Base-by-base conservation (phyloP, 139 green algal genomes). In the Volvox africanus region DNA sequence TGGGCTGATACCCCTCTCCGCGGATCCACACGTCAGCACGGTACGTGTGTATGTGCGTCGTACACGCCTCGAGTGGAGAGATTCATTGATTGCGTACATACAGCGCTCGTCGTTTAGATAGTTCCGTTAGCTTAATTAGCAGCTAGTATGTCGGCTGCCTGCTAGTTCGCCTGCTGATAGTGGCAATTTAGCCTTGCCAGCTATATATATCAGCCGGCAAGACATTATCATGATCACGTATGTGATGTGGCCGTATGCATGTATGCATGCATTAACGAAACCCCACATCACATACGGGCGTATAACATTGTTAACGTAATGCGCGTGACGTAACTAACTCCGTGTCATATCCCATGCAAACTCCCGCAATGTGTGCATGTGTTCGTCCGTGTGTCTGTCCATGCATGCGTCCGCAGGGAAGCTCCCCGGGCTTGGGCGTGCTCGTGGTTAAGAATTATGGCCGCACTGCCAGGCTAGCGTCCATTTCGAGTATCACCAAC, bases 21-120 rank as follows among this genome's bases (percentile, higher is more conserved):
- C 36, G 2, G 79, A 84, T 50, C 79, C 79, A 24, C 79, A 84
- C 79, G 26, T 84, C 36, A 84, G 79, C 79, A 84, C 37, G 79
- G 79, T 84, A 68, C 2, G 79, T 69, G 35, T 17, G 24, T 67
- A n/a, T 32, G 5, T 82, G 32, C 17, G 76, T 61, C n/a, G n/a
- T n/a, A n/a, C n/a, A n/a, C n/a, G n/a, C n/a, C n/a, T n/a, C n/a
- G n/a, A n/a, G n/a, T n/a, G n/a, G n/a, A n/a, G n/a, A n/a, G n/a
- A n/a, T n/a, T n/a, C n/a, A n/a, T n/a, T n/a, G n/a, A n/a, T n/a
- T n/a, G n/a, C n/a, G n/a, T n/a, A n/a, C n/a, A n/a, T n/a, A n/a
- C n/a, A n/a, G n/a, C n/a, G n/a, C n/a, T n/a, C n/a, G n/a, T n/a
- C n/a, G 62, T 26, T 69, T 19, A 69, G 62, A 69, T 69, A 69